Evolutionary conservation across 305 asterid species (phyloP).

Genomic region (Fraxinus nigra): DNA sequence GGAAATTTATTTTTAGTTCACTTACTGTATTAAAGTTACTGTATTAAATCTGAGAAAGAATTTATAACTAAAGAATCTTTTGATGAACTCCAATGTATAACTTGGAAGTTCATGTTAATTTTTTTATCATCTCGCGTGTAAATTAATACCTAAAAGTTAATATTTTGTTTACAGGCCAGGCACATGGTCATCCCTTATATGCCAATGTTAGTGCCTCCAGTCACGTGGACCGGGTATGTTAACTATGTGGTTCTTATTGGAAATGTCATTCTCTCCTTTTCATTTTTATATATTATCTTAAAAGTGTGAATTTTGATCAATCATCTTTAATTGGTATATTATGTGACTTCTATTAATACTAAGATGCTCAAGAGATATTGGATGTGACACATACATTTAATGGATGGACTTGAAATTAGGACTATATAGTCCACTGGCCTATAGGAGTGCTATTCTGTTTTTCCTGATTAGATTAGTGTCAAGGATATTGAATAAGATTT

Average conservation of each 20-base stretch:
- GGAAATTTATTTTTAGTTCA: conserved; percentile 19
- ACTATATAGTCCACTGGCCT: neutral
- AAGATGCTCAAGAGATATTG: neutral
- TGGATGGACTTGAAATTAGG: neutral
- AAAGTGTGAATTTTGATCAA: neutral
- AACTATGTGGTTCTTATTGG: conserved; percentile 18
- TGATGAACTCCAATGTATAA: conserved; percentile 4
- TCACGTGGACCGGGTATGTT: conserved; percentile 87
- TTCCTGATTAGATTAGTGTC: neutral
- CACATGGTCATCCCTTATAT: conserved; percentile 96
- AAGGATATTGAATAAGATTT: too few species aligned
- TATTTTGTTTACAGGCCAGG: conserved; percentile 60
- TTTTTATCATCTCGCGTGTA: conserved; percentile 5
- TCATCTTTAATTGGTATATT: neutral
- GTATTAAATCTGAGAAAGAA: conserved; percentile 15
- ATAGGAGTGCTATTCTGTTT: neutral
- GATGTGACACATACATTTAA: neutral
- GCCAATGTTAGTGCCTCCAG: conserved; percentile 97
- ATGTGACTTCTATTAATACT: neutral
- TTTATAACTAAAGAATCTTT: conserved; percentile 3
- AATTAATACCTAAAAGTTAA: conserved; percentile 20
- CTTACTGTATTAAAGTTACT: neutral
- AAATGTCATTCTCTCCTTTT: conserved; percentile 3
- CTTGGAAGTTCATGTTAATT: neutral
- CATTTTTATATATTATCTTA: neutral